Base-by-base conservation (phyloP, 768 basidiomycete genomes). In the Rhodotorula taiwanensis region DNA sequence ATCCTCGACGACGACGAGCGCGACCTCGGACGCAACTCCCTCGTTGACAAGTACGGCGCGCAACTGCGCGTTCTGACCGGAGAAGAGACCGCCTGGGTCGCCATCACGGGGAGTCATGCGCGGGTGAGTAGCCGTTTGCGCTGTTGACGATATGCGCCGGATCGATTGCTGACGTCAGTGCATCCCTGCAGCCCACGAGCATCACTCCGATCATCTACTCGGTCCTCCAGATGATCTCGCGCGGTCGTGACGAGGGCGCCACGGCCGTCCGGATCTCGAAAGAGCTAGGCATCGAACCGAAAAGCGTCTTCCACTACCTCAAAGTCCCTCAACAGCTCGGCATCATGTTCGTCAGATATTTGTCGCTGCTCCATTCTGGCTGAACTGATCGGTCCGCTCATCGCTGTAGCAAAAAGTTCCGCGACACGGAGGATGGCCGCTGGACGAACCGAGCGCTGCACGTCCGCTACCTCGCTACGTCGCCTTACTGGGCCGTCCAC, bases 251-350 rank as follows among this genome's bases (percentile, higher is more conserved):
- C 61, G 77, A 81, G 25, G 90, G 90, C 16, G 81, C 88, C 21
- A 86, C 87, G 11, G 84, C 87, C 50, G 83, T 90, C 18, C 82
- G 87, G 36, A 79, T 94, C 20, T 87, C 87, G 30, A 83, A 83
- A 69, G 80, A 82, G 71, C 85, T 89, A 15, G 83, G 82, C 52
- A 90, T 93, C 71, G 89, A 91, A 72, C 88, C 88, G 73, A 92
- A 91, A 76, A 87, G 87, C 3, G 88, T 88, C 67, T 89, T 88
- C 74, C 92, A 93, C 76, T 82, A 90, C 61, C 82, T 89, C 60
- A 83, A 84, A 68, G 84, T 88, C 69, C 78, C 93, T 23, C 79
- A 84, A 4, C 83, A 85, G 55, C 78, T 93, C 56, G 83, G 66
- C 8, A 82, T 71, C 78, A 88, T 44, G 82, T 91, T 87, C 87